Evolutionary conservation across 2,329 filamentous ascomycete species (phyloP).

Genomic region (Colletotrichum destructivum): DNA sequence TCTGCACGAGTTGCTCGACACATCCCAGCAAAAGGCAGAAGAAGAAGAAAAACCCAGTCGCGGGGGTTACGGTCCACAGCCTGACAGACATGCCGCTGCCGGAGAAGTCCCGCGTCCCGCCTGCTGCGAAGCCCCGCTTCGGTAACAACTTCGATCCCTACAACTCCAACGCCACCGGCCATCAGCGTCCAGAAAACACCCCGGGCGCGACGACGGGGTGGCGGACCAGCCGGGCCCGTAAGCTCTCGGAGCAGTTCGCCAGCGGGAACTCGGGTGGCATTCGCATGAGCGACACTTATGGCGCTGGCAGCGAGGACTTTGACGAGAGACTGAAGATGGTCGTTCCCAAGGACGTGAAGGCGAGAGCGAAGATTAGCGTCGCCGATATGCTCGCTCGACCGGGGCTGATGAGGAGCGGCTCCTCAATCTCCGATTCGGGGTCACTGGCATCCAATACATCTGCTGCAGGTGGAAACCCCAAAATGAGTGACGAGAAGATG

Average conservation of each 20-base stretch:
- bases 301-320: conserved; percentile 72
- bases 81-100: conserved; percentile 20
- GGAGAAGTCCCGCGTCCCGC: conserved; percentile 44
- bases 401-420: conserved; percentile 56
- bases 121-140: conserved; percentile 59
- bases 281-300: conserved; percentile 76
- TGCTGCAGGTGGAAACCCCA: conserved; percentile 4
- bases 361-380: conserved; percentile 61
- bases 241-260: conserved; percentile 79
- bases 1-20: background rate
- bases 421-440: conserved; percentile 27
- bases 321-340: conserved; percentile 61
- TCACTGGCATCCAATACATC: conserved; percentile 12
- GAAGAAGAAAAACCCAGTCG: background rate
- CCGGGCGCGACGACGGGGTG: conserved; percentile 74
- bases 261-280: conserved; percentile 70
- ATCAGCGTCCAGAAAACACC: conserved; percentile 81
- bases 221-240: conserved; percentile 78
- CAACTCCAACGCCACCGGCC: conserved; percentile 83
- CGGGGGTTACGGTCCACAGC: background rate
- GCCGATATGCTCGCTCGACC: conserved; percentile 68
- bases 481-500: conserved; percentile 47
- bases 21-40: background rate
- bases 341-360: conserved; percentile 59
- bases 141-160: conserved; percentile 73